These are phyloP conservation scores for Sergeia podlipaevii DNA, from an alignment of 208 protist species.

Conservation along the genomic window DNA sequence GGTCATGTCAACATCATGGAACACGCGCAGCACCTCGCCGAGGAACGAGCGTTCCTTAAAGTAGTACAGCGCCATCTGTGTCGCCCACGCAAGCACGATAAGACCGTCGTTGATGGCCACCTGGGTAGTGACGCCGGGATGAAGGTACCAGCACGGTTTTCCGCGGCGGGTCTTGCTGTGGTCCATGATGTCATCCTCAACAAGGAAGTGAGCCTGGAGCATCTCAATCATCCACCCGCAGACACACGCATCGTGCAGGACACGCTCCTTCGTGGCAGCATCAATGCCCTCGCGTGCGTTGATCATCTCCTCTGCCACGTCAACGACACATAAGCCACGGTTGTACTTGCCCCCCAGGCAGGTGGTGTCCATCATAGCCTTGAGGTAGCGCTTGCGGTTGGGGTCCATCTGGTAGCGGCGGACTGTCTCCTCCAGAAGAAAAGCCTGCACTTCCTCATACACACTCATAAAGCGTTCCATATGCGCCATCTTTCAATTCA, in stretches of 20 bases:
- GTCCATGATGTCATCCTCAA: slow-evolving; percentile 98
- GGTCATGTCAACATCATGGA: slow-evolving; percentile 90
- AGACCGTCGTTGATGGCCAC: slow-evolving; percentile 97
- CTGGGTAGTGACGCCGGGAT: slow-evolving; percentile 86
- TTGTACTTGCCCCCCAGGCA: slow-evolving; percentile 91
- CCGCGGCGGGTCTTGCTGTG: slow-evolving; percentile 92
- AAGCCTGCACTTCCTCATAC: slow-evolving; percentile 74
- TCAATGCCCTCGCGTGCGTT: slow-evolving; percentile 11
- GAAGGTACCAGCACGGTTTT: slow-evolving; percentile 95
- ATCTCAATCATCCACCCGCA: slow-evolving; percentile 94
- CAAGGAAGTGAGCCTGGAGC: slow-evolving; percentile 96
- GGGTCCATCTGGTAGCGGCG: slow-evolving; percentile 67
- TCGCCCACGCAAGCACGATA: slow-evolving; percentile 91
- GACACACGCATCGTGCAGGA: slow-evolving; percentile 86
- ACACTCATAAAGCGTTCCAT: slow-evolving; percentile 72
- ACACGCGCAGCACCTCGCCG: slow-evolving; percentile 86
- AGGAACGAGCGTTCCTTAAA: slow-evolving; percentile 86
- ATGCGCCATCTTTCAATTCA: slow-evolving; percentile 30
- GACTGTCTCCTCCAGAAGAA: slow-evolving; percentile 45
- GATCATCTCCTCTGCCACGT: slow-evolving; percentile 60
- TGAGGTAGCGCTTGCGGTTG: slow-evolving; percentile 67
- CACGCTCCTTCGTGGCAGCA: slow-evolving; percentile 22
- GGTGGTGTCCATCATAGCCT: slow-evolving; percentile 82
- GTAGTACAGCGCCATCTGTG: slow-evolving; percentile 90
- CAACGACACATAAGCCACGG: slow-evolving; percentile 79